Evolutionary conservation across 2,329 filamentous ascomycete genomes (phyloP).

Genomic region (Penicillium sp.): DNA sequence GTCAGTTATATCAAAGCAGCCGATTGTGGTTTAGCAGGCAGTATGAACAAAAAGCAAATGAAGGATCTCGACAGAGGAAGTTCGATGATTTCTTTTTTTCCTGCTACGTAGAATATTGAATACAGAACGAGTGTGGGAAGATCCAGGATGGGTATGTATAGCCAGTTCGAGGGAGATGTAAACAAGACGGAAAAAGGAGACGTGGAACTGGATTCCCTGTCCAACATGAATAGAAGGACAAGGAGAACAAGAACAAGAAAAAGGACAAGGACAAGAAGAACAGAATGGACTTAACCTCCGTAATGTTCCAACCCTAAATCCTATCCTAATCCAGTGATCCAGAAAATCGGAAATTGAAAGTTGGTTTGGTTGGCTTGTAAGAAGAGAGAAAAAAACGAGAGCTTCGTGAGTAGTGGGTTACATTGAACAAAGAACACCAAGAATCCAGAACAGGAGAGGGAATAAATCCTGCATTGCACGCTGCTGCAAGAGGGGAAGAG

Average conservation of each 20-base stretch:
- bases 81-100: background rate
- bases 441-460: conserved; percentile 8
- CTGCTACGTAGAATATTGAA: background rate
- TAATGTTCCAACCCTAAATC: background rate
- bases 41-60: background rate
- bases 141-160: conserved; percentile 1
- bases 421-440: conserved; percentile 11
- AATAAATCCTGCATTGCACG: conserved; percentile 8
- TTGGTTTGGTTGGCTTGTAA: conserved; percentile 1
- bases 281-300: background rate
- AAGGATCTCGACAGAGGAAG: background rate
- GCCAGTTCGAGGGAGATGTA: background rate
- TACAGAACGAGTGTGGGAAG: conserved; percentile 3
- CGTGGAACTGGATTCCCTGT: background rate
- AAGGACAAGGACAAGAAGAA: background rate
- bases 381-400: background rate
- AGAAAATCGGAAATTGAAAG: background rate
- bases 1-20: too few species aligned
- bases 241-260: background rate
- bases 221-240: background rate
- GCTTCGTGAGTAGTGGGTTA: conserved; percentile 12
- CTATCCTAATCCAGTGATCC: background rate
- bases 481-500: conserved; percentile 1
- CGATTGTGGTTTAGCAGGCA: background rate
- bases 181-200: background rate